Base-by-base conservation (phyloP, 257 asterid species). In the Fraxinus excelsior region DNA sequence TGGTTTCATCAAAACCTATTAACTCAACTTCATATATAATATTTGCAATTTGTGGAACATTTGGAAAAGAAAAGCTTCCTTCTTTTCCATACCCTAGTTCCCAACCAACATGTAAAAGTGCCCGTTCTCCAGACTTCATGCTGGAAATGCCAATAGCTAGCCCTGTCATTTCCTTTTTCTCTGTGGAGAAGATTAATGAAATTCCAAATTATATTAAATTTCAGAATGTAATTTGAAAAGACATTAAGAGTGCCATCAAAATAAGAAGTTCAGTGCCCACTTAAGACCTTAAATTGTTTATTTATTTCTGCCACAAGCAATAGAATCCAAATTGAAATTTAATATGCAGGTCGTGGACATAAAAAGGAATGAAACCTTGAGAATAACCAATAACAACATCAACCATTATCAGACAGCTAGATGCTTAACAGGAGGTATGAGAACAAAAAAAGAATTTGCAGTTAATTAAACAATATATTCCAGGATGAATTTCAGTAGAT, bases 1-100 rank as follows among this genome's bases (percentile, higher is more conserved):
- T 90, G 72, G 99, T 90, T 82, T 91, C 98, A 83, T 96, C 99
- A 58, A 96, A 96, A 75, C 99, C 99, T 77, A 95, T 93, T 82
- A 96, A 82, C 90, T 96, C 99, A 31, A 86, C 98, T 86, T 96
- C 99, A 80, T 91, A 93, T 28, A 86, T 76, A 78, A 96, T 85
- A 77, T 93, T 90, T 23, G 97, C 97, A 94, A 87, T 81, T 46
- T 96, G 97, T 79, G 98, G 97, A 70, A 95, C 99, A 84, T 95
- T 95, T 74, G 99, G 99, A 82, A 93, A 95, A 70, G 99, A 95
- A 84, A 95, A 95, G 90, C 79, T 95, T 79, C 99, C 99, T 86
- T 91, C 96, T 82, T 93, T 87, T 78, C 99, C 98, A 77, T 95
- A 95, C 46, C 94, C 99, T 76, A 95, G 88, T 85, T 95, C 98